Base-by-base conservation (phyloP, 345 rosid genomes). In the Odontarrhena argentea region DNA sequence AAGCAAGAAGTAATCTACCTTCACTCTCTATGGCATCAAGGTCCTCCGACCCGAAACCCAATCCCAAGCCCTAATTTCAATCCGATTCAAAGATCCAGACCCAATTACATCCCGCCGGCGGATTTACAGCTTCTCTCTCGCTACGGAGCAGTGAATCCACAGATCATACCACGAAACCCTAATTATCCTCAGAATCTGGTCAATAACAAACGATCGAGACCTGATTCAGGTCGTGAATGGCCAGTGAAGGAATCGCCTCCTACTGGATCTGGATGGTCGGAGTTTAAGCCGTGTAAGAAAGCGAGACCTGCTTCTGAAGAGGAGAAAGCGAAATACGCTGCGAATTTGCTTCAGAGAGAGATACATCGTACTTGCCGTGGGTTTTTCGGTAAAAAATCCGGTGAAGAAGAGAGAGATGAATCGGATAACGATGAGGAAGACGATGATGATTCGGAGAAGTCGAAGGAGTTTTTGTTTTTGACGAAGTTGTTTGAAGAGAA, bases 11-110 rank as follows among this genome's bases (percentile, higher is more conserved):
- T 87, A 24, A 72, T 85, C 56, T 83, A 78, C 79, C 95, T 88
- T 56, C 96, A 86, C 71, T 76, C 81, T 18, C 90, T 91, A 50
- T 87, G 92, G 94, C 86, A 78, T 47, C 83, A 74, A 65, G 96
- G 94, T 58, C 97, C 94, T 7, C 90, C 91, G n/a, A 45, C 54
- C 38, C 71, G 56, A 0, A 77, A 71, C 55, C 69, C 79, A 2
- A 76, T 70, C 54, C 78, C 76, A 3, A 69, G 13, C 49, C 75
- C 72, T 18, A 71, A 45, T 71, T 76, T 76, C 54, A 36, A 61
- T 51, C 67, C 67, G 73, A 37, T 54, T 54, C 74, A 55, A 2
- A 42, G 74, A 63, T 8, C 73, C 54, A 75, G 49, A 18, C 32
- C 64, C 3, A 51, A 63, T 66, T 73, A 65, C 70, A 56, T 61